phyloP scores from a whole-genome alignment of 352 stramenopile genomes.

The Phytophthora constricta region DNA sequence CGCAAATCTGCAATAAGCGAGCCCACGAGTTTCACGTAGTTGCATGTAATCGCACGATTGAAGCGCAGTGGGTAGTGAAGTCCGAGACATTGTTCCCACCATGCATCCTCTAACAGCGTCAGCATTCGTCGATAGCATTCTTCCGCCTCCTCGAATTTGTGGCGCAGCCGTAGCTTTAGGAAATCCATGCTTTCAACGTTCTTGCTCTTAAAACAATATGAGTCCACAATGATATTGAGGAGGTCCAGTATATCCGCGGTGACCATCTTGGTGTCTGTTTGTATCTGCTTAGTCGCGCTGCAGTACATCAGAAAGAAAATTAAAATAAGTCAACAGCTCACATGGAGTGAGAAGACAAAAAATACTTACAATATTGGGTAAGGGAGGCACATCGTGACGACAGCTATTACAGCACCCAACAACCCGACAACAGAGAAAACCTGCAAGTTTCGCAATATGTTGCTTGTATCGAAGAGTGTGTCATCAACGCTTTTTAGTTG shows the following conservation, averaged over 20 bases:
- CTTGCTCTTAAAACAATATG: conserved; percentile 88
- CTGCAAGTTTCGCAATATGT: conserved; percentile 60
- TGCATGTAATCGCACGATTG: conserved; percentile 69
- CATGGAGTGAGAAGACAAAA: conserved; percentile 8
- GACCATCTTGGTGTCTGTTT: conserved; percentile 45
- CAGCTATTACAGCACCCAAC: conserved; percentile 51
- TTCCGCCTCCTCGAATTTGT: conserved; percentile 64
- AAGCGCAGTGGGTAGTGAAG: conserved; percentile 63
- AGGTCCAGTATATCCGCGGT: conserved; percentile 62
- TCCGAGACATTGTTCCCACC: conserved; percentile 79
- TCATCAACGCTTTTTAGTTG: conserved; percentile 52
- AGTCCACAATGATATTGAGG: conserved; percentile 79
- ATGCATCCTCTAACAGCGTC: conserved; percentile 66
- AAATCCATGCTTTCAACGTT: conserved; percentile 83
- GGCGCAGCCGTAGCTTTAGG: conserved; percentile 61
- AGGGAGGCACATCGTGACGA: conserved; percentile 62
- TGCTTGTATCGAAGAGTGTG: conserved; percentile 38
- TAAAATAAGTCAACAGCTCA: neutral
- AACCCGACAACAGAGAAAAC: conserved; percentile 65
- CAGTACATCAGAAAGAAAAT: neutral
- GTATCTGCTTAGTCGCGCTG: conserved; percentile 59
- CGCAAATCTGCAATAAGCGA: conserved; percentile 67
- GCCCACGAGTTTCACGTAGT: conserved; percentile 61
- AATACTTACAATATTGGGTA: conserved; percentile 71
- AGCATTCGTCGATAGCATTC: conserved; percentile 59